phyloP scores from a whole-genome alignment of 2,329 filamentous ascomycete genomes.

The Echinosphaeria canescens region DNA sequence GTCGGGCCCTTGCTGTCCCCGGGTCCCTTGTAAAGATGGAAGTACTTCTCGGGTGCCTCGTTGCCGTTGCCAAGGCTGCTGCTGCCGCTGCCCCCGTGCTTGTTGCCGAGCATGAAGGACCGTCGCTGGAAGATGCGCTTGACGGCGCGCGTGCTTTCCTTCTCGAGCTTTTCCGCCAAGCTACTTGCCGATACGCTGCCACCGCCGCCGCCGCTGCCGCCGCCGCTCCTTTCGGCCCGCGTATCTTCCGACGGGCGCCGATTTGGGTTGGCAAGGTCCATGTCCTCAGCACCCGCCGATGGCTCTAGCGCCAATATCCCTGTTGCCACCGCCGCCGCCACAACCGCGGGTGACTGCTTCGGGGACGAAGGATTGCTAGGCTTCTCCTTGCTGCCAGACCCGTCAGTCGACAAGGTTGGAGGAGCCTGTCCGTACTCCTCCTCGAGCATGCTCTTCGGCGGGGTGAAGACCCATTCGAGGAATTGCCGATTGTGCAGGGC shows the following conservation, averaged over 20 bases:
- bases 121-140: slow-evolving; percentile 35
- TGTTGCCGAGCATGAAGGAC: slow-evolving; percentile 33
- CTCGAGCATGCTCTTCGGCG: slow-evolving; percentile 55
- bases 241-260: slow-evolving; percentile 3
- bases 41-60: slow-evolving; percentile 51
- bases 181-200: slow-evolving; percentile 11
- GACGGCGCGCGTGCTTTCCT: slow-evolving; percentile 14
- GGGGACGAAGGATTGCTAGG: too few species aligned
- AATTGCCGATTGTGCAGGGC: slow-evolving; percentile 93
- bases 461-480: slow-evolving; percentile 92
- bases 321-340: slow-evolving; percentile 15
- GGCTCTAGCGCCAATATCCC: too few species aligned
- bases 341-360: slow-evolving; percentile 8
- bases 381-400: slow-evolving; percentile 2
- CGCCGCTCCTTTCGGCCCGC: slow-evolving; percentile 3
- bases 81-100: slow-evolving; percentile 20
- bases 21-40: slow-evolving; percentile 61
- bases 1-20: slow-evolving; percentile 52
- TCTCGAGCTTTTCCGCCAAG: slow-evolving; percentile 17
- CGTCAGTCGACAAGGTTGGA: slow-evolving; percentile 7
- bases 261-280: too few species aligned
- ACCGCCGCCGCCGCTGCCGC: slow-evolving; percentile 5
- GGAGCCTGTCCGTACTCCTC: slow-evolving; percentile 32
- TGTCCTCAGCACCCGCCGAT: slow-evolving; percentile 7
- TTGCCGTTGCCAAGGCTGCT: slow-evolving; percentile 10